Conservation (phyloP, 78 protist species). For the Polysphondylium violaceum region DNA sequence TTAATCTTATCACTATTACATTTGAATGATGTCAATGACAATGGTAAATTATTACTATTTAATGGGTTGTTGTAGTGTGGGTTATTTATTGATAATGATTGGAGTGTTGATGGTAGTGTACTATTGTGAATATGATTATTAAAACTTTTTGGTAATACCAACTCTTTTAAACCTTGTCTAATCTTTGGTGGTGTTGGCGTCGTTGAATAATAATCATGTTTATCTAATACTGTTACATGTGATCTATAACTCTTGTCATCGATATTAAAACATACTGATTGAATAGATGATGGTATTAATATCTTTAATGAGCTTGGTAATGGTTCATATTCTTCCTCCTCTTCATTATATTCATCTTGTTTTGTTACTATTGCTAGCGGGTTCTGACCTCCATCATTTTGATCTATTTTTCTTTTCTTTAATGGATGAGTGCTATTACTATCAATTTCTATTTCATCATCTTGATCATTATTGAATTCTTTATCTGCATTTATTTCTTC, state of each 20-base stretch:
- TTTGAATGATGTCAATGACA: background rate
- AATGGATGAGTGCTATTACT: too few relatives aligned
- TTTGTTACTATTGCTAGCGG: too few relatives aligned
- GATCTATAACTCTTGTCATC: background rate
- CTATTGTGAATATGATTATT: background rate
- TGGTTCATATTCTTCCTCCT: background rate
- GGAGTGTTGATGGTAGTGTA: background rate
- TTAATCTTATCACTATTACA: background rate
- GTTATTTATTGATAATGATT: background rate
- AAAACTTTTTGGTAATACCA: background rate
- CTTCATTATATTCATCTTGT: background rate
- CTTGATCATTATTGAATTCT: too few relatives aligned
- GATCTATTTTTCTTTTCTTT: too few relatives aligned
- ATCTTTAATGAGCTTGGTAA: background rate
- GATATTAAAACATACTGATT: background rate
- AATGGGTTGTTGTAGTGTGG: background rate
- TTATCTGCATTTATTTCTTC: too few relatives aligned
- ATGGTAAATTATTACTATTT: background rate
- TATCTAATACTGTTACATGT: background rate
- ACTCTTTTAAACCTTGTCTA: background rate
- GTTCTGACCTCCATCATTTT: too few relatives aligned
- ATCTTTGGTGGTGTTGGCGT: background rate
- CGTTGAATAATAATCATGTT: background rate
- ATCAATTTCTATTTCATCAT: too few relatives aligned
- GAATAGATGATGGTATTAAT: background rate